phyloP scores from a whole-genome alignment of 768 basidiomycete species.

The button mushroom (Agaricus bisporus) region DNA sequence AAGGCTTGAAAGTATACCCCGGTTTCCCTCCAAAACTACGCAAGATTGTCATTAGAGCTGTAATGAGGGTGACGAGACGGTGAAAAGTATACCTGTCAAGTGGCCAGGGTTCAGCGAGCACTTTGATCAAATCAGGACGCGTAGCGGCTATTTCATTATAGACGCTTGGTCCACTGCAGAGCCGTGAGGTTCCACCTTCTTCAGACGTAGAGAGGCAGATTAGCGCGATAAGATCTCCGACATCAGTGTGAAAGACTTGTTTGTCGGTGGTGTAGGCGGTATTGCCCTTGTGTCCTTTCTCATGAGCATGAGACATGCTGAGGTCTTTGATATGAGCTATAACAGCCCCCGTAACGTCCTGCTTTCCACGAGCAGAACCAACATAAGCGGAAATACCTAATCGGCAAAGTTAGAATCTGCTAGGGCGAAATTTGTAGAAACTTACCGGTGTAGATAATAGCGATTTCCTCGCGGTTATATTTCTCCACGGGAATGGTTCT shows the following conservation, averaged over 20 bases:
- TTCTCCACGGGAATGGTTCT: conserved; percentile 39
- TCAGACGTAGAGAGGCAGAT: conserved; percentile 35
- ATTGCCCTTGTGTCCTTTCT: conserved; percentile 30
- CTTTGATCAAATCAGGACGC: conserved; percentile 37
- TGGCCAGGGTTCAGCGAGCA: conserved; percentile 36
- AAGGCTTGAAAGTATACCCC: conserved; percentile 29
- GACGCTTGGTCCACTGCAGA: conserved; percentile 37
- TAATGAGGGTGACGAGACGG: neutral
- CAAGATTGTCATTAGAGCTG: neutral
- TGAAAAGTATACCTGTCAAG: conserved; percentile 20
- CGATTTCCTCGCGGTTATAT: conserved; percentile 32
- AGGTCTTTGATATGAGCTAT: conserved; percentile 44
- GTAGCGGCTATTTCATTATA: conserved; percentile 44
- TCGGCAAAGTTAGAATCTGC: neutral
- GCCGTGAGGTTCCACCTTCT: conserved; percentile 38
- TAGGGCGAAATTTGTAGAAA: neutral
- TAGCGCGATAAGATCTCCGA: conserved; percentile 37
- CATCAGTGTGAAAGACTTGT: conserved; percentile 46
- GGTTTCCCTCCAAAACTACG: conserved; percentile 32
- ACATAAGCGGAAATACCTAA: conserved; percentile 18
- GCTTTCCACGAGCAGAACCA: conserved; percentile 8
- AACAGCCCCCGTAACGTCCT: conserved; percentile 25
- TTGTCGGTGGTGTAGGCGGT: conserved; percentile 44
- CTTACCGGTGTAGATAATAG: conserved; percentile 35
- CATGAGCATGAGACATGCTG: conserved; percentile 22